phyloP scores from a whole-genome alignment of 805 yeast species.

The Candida stauntonica region DNA sequence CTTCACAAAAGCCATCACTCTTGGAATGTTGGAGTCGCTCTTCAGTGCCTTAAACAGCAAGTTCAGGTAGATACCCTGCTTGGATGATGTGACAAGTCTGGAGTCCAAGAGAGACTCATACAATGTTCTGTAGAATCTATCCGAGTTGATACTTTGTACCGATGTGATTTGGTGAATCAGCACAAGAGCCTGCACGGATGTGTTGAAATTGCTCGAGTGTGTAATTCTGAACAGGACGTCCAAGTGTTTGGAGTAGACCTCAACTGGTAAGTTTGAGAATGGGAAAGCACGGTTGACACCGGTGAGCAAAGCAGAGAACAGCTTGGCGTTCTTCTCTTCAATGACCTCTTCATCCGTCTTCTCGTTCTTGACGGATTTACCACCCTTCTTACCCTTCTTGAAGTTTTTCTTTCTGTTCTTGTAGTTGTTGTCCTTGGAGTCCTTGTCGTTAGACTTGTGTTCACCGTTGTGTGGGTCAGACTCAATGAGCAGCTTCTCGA shows the following conservation, averaged over 20 bases:
- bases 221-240: slow-evolving; percentile 85
- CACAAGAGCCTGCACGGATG: slow-evolving; percentile 87
- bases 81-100: slow-evolving; percentile 79
- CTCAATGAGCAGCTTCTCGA: slow-evolving; percentile 75
- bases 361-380: slow-evolving; percentile 64
- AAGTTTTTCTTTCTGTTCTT: slow-evolving; percentile 68
- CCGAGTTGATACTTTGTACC: slow-evolving; percentile 50
- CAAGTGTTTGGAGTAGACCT: slow-evolving; percentile 69
- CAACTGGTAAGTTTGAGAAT: slow-evolving; percentile 69
- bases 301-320: slow-evolving; percentile 86
- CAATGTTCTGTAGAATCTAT: slow-evolving; percentile 79
- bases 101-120: slow-evolving; percentile 88
- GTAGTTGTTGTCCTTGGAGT: slow-evolving; percentile 43
- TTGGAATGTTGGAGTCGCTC: slow-evolving; percentile 51
- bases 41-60: slow-evolving; percentile 79
- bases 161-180: slow-evolving; percentile 76
- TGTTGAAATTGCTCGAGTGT: slow-evolving; percentile 89
- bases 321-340: slow-evolving; percentile 78
- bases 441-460: slow-evolving; percentile 33
- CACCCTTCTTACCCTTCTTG: slow-evolving; percentile 86
- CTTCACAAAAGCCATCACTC: slow-evolving; percentile 88
- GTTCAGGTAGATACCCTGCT: slow-evolving; percentile 88
- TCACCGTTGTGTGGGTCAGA: slow-evolving; percentile 48
- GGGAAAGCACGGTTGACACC: slow-evolving; percentile 97
- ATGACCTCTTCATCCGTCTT: slow-evolving; percentile 59